These are phyloP conservation scores for Coemansia sp. DNA, from an alignment of 192 early-diverging fungal genomes.

Conservation along the genomic window DNA sequence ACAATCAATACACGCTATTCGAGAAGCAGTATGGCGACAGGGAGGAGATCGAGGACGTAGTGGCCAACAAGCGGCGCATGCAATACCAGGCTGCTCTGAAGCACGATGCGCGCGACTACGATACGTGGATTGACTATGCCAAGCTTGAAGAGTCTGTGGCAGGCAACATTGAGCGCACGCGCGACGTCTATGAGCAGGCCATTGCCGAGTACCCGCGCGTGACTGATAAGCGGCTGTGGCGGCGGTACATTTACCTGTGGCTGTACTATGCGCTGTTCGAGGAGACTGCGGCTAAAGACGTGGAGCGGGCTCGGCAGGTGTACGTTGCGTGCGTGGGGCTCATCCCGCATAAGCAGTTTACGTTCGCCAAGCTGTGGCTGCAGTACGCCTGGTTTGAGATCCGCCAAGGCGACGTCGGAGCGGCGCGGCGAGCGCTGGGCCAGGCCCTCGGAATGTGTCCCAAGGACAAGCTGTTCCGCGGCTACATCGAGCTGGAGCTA, in stretches of 20 bases:
- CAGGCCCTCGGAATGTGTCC: constrained; percentile 82
- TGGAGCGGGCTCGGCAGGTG: constrained; percentile 78
- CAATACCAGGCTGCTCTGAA: constrained; percentile 84
- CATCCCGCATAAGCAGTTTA: constrained; percentile 93
- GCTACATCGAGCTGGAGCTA: constrained; percentile 96
- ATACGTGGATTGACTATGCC: constrained; percentile 98
- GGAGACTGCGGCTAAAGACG: constrained; percentile 82
- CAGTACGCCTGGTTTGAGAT: constrained; percentile 93
- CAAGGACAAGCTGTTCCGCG: constrained; percentile 94
- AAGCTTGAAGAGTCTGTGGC: constrained; percentile 79
- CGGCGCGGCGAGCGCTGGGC: constrained; percentile 83
- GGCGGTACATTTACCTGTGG: constrained; percentile 99
- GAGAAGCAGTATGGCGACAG: constrained; percentile 95
- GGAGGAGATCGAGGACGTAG: constrained; percentile 90
- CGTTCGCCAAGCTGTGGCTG: constrained; percentile 98
- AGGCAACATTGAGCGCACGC: constrained; percentile 71
- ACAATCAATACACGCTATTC: constrained; percentile 94
- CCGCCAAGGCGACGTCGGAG: constrained; percentile 69
- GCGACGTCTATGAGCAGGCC: constrained; percentile 96
- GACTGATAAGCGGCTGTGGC: constrained; percentile 92
- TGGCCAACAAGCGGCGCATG: constrained; percentile 83
- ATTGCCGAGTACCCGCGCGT: constrained; percentile 87
- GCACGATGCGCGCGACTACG: constrained; percentile 88
- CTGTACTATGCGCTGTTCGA: constrained; percentile 97
- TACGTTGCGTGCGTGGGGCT: constrained; percentile 81